Conservation (phyloP, 306 rosid genomes). For the Vigna radiata region DNA sequence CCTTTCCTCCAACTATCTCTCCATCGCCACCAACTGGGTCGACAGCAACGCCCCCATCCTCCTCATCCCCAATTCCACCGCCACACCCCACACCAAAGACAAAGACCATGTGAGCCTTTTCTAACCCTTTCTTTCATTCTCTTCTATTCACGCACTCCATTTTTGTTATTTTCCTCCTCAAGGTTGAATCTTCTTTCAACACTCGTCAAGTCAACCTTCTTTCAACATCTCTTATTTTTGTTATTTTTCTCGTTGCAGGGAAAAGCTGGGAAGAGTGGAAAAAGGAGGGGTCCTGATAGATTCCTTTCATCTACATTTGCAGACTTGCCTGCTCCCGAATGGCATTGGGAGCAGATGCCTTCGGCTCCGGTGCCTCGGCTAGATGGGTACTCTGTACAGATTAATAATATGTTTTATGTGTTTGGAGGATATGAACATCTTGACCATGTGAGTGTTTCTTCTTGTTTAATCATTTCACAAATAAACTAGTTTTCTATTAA, state of each 20-base stretch:
- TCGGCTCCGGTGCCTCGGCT: slow-evolving; percentile 89
- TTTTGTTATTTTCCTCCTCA: no score
- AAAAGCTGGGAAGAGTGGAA: slow-evolving; percentile 29
- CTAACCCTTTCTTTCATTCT: not conserved
- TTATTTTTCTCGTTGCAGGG: slow-evolving; percentile 40
- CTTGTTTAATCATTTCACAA: not conserved
- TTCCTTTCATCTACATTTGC: slow-evolving; percentile 69
- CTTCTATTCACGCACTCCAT: not conserved
- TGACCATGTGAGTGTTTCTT: slow-evolving; percentile 61
- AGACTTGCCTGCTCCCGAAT: slow-evolving; percentile 81
- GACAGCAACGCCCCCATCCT: slow-evolving; percentile 39
- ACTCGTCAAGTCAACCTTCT: no score
- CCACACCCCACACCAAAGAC: not conserved
- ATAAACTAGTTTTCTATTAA: no score
- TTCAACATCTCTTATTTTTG: not conserved
- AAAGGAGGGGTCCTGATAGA: slow-evolving; percentile 45
- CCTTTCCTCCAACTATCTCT: slow-evolving; percentile 44
- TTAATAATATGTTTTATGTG: slow-evolving; percentile 67
- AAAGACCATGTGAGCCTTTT: not conserved
- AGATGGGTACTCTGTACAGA: slow-evolving; percentile 84
- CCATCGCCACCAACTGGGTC: slow-evolving; percentile 61
- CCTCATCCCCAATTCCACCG: slow-evolving; percentile 41
- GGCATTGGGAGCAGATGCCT: slow-evolving; percentile 81
- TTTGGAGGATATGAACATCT: slow-evolving; percentile 81
- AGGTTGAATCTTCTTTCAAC: no score